Conservation (phyloP, 2,329 filamentous ascomycete species). For the Lasiodiplodia theobromae region DNA sequence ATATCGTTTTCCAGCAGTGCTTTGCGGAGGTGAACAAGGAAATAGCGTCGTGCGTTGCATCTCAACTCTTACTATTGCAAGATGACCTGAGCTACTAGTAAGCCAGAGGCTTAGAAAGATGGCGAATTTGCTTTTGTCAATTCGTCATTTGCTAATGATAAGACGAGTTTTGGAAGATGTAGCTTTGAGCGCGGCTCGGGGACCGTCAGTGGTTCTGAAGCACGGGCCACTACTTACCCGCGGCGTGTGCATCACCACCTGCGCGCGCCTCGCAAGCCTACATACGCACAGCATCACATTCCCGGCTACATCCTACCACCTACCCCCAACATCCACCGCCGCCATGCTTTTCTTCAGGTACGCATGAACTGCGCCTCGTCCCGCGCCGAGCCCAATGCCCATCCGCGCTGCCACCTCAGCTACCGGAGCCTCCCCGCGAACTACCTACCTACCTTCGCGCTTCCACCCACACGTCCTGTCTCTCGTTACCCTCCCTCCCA, state of each 20-base stretch:
- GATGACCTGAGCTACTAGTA: too few relatives aligned
- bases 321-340: neutral
- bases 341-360: slow-evolving; percentile 63
- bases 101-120: too few relatives aligned
- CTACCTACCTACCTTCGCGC: neutral
- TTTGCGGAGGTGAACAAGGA: too few relatives aligned
- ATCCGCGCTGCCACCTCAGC: neutral
- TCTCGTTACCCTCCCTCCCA: neutral
- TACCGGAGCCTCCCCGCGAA: neutral
- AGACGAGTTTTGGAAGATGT: too few relatives aligned
- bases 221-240: neutral
- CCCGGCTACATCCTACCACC: neutral
- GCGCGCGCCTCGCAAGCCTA: neutral
- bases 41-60: too few relatives aligned
- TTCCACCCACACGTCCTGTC: neutral
- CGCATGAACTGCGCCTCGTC: slow-evolving; percentile 6
- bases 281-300: neutral
- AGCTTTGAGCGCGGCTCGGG: too few relatives aligned
- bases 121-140: too few relatives aligned
- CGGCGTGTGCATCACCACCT: too few relatives aligned
- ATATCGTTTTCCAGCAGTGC: too few relatives aligned
- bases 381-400: neutral
- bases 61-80: too few relatives aligned
- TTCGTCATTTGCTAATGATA: too few relatives aligned
- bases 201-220: too few relatives aligned